Conservation (phyloP, 495 filamentous ascomycete species). For the Penicillium simplicissimum region DNA sequence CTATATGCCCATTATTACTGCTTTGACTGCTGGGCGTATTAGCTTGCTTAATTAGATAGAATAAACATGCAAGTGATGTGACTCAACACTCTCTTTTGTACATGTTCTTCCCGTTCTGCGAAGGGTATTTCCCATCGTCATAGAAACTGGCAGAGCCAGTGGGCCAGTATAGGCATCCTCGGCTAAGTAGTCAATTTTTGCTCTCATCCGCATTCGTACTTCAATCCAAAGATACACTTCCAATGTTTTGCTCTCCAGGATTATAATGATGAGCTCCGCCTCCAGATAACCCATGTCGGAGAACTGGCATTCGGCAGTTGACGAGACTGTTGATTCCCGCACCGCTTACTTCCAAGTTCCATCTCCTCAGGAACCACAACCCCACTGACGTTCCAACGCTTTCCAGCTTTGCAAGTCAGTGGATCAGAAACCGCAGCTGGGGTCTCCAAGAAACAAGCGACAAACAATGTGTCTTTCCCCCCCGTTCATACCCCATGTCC, state of each 20-base stretch:
- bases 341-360: not conserved
- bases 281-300: not conserved
- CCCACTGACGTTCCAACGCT: not conserved
- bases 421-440: not conserved
- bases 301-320: slow-evolving; percentile 12
- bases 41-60: slow-evolving; percentile 36
- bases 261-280: not conserved
- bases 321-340: slow-evolving; percentile 5
- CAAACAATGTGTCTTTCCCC: not conserved
- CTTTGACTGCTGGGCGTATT: slow-evolving; percentile 40
- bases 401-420: not conserved
- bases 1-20: slow-evolving; percentile 38
- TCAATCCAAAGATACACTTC: no score
- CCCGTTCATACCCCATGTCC: not conserved
- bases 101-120: no score
- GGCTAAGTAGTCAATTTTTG: no score
- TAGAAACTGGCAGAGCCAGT: no score
- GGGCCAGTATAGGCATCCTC: no score
- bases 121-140: no score
- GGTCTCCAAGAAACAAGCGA: not conserved
- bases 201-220: no score
- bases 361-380: not conserved
- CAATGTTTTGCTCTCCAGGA: no score
- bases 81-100: not conserved
- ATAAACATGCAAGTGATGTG: not conserved